phyloP scores from a whole-genome alignment of 2,329 filamentous ascomycete genomes.

The Reticulascus tulasneorum region DNA sequence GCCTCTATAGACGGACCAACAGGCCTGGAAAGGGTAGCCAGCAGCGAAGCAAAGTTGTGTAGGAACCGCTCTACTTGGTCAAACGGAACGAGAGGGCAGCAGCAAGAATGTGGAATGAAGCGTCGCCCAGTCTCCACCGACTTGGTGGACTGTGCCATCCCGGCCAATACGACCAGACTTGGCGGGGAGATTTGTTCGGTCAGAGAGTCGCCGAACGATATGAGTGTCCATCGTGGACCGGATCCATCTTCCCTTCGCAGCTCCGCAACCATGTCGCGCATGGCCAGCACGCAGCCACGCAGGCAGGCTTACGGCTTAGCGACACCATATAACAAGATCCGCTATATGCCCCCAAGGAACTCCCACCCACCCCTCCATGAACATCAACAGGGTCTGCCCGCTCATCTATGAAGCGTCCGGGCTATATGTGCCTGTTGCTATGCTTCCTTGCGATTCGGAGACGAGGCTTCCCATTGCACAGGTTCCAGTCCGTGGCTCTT shows the following conservation, averaged over 20 bases:
- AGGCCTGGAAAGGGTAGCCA: no score
- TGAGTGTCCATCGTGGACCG: not conserved
- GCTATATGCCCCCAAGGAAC: conserved; percentile 1
- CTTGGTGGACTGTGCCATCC: conserved; percentile 15
- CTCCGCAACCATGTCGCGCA: conserved; percentile 2
- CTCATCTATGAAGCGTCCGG: not conserved
- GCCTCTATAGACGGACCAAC: no score
- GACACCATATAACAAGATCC: not conserved
- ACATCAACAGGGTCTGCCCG: not conserved
- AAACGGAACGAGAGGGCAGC: no score
- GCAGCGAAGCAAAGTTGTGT: no score
- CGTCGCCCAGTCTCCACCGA: not conserved
- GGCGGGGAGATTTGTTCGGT: conserved; percentile 15
- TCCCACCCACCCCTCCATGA: not conserved
- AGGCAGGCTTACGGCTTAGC: not conserved
- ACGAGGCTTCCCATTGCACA: conserved; percentile 1
- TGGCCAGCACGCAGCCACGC: not conserved
- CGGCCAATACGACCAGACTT: conserved; percentile 9
- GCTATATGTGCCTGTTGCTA: conserved; percentile 1
- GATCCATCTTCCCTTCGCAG: conserved; percentile 2
- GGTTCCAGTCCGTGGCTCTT: no score
- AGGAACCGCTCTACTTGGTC: no score
- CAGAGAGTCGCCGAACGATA: conserved; percentile 21
- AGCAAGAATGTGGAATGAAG: not conserved
- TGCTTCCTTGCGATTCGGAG: conserved; percentile 1